A percentile compares a stretch with the other conserved stretches of the same genome.
Conservation (phyloP, 2,329 filamentous ascomycete genomes). For the Fusarium luffae region DNA sequence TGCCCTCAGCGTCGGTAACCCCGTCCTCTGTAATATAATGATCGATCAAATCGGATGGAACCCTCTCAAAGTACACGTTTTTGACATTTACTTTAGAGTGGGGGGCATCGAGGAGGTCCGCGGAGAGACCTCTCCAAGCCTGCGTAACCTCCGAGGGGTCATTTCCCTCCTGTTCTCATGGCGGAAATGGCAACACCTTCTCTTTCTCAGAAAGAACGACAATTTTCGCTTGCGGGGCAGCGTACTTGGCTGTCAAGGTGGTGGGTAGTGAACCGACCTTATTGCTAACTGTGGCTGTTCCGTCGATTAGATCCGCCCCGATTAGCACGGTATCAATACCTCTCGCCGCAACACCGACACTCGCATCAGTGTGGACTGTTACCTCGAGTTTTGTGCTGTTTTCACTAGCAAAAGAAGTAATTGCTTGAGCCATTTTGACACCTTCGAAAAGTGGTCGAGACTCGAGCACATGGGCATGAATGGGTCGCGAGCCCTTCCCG, state of each 20-base stretch:
- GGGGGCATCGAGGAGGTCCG: not conserved
- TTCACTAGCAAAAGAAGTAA: conserved; percentile 55
- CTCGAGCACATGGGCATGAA: conserved; percentile 72
- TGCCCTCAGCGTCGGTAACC: conserved; percentile 53
- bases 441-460: conserved; percentile 76
- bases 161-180: conserved; percentile 60
- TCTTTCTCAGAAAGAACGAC: conserved; percentile 69
- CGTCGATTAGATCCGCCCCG: conserved; percentile 71
- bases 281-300: conserved; percentile 70
- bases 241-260: conserved; percentile 63
- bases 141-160: conserved; percentile 61
- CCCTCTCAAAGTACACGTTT: conserved; percentile 72
- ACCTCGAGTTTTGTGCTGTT: conserved; percentile 52
- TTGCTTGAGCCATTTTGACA: conserved; percentile 61
- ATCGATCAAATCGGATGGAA: conserved; percentile 62
- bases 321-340: conserved; percentile 69
- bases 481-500: conserved; percentile 45
- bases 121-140: conserved; percentile 55
- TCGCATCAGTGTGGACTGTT: conserved; percentile 69
- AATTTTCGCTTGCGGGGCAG: conserved; percentile 59
- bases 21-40: conserved; percentile 67
- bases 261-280: conserved; percentile 73
- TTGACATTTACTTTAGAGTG: conserved; percentile 49
- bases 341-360: conserved; percentile 63
- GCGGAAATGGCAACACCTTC: conserved; percentile 64